Conservation (phyloP, 2,329 filamentous ascomycete species). For the Daldinia eschscholtzii region DNA sequence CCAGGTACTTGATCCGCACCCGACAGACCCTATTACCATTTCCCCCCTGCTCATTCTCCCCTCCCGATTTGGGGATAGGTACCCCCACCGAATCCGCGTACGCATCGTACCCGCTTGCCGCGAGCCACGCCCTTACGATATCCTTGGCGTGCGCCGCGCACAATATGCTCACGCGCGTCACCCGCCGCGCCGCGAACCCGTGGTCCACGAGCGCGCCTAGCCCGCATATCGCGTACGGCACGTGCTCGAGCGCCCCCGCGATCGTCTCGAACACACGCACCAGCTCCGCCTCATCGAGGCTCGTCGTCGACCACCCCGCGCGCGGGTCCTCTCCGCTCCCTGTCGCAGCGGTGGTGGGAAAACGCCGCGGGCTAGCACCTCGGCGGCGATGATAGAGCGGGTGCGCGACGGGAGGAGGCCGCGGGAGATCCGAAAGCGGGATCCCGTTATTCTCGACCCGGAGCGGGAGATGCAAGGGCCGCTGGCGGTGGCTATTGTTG, state of each 20-base stretch:
- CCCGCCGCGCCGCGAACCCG: constrained; percentile 53
- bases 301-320: constrained; percentile 35
- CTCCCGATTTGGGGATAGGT: constrained; percentile 43
- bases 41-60: constrained; percentile 3
- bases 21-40: constrained; percentile 39
- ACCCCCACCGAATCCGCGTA: constrained; percentile 60
- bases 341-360: background rate
- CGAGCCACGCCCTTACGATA: constrained; percentile 59
- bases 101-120: constrained; percentile 52
- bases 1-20: constrained; percentile 56
- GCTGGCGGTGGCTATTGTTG: background rate
- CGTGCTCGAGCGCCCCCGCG: constrained; percentile 56
- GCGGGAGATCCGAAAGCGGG: background rate
- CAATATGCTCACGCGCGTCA: constrained; percentile 56
- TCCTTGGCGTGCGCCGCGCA: constrained; percentile 55
- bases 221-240: constrained; percentile 63
- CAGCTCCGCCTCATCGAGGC: constrained; percentile 52
- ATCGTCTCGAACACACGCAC: constrained; percentile 57
- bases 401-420: background rate
- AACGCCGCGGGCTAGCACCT: background rate
- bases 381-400: background rate
- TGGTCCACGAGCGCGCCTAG: constrained; percentile 60
- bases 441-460: background rate
- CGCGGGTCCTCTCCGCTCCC: constrained; percentile 6
- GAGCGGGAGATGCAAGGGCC: constrained; percentile 18